Conservation (phyloP, 225 moss, liverwort and hornwort species). For the Physcomitrium patens region DNA sequence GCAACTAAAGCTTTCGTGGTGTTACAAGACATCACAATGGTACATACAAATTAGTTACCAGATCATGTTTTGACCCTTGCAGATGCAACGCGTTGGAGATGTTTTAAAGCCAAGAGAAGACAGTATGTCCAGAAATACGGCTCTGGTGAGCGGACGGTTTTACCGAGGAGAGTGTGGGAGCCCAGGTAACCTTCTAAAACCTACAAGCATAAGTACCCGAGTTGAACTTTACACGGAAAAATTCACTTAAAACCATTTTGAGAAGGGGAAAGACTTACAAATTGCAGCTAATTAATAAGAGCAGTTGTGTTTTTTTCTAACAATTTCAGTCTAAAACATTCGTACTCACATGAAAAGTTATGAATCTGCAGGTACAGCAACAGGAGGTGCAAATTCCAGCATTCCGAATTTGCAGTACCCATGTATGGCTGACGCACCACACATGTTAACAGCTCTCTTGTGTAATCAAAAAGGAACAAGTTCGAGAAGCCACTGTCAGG, state of each 20-base stretch:
- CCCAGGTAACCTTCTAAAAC: conserved; percentile 34
- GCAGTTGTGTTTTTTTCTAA: neutral
- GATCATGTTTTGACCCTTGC: conserved; percentile 2
- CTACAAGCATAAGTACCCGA: neutral
- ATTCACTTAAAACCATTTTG: too few relatives aligned
- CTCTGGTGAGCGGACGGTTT: conserved; percentile 47
- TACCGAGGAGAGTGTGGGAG: conserved; percentile 43
- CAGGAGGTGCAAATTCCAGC: conserved; percentile 38
- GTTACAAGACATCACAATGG: neutral
- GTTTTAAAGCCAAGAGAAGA: conserved; percentile 57
- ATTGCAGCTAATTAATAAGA: too few relatives aligned
- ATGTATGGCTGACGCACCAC: conserved; percentile 46
- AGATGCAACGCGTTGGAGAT: conserved; percentile 47
- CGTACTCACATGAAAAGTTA: conserved; percentile 9
- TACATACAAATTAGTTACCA: conserved; percentile 3
- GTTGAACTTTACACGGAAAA: too few relatives aligned
- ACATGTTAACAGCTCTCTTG: conserved; percentile 55
- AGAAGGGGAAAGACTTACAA: too few relatives aligned
- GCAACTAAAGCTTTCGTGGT: too few relatives aligned
- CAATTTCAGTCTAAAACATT: neutral
- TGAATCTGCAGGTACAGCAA: conserved; percentile 39
- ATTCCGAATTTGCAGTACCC: conserved; percentile 47
- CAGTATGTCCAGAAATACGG: conserved; percentile 49
- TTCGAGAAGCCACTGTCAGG: conserved; percentile 57
- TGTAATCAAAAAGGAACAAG: conserved; percentile 56